Evolutionary conservation across 2,329 filamentous ascomycete genomes (phyloP), one percentile per base, ranked within the genome.

Genomic region (Colletotrichum sp.): DNA sequence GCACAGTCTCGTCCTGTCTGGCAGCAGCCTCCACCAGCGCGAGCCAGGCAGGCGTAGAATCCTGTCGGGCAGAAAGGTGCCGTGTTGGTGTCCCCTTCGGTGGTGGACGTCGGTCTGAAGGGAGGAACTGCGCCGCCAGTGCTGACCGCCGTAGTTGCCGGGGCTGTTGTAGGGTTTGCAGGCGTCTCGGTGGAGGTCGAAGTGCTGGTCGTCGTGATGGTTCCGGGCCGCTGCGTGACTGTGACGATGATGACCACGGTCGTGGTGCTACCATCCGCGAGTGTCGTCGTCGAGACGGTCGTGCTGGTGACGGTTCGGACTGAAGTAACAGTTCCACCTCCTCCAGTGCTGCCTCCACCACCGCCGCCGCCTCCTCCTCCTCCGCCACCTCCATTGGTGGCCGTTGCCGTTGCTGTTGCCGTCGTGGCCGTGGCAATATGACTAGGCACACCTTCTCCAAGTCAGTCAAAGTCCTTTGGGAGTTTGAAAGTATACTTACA

Each of bases 31-130:
- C 95, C 95, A 16, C 95, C 95, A 75, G 96, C 95, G 76, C 93
- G 92, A 3, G 96, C 96, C 4, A 93, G 91, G 84, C 96, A 99
- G 67, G 95, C 93, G 84, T 99, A 99, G 88, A 96, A 99, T 4
- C 96, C 96, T 0, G 93, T 96, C 0, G 96, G 96, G 80, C 96
- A 99, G 80, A 90, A 88, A 12, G 64, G 36, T 4, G 70, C 32
- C 18, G 70, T 64, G 39, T 68, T 44, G 10, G 70, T 60, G 26
- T 84, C 84, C 18, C 83, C 79, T 1, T 87, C 82, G 15, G 87
- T 83, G 36, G 71, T 79, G 26, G 81, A 81, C 15, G 87, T 89
- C 5, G 89, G 90, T 18, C 89, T 87, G 80, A 88, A 87, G 2
- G 90, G 88, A 3, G 87, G 82, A 13, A 83, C 85, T 65, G 84